Percentiles rank a stretch among this genome's conserved stretches.
Evolutionary conservation across 768 basidiomycete genomes (phyloP).

Genomic region (Mrakia hoshinonis): DNA sequence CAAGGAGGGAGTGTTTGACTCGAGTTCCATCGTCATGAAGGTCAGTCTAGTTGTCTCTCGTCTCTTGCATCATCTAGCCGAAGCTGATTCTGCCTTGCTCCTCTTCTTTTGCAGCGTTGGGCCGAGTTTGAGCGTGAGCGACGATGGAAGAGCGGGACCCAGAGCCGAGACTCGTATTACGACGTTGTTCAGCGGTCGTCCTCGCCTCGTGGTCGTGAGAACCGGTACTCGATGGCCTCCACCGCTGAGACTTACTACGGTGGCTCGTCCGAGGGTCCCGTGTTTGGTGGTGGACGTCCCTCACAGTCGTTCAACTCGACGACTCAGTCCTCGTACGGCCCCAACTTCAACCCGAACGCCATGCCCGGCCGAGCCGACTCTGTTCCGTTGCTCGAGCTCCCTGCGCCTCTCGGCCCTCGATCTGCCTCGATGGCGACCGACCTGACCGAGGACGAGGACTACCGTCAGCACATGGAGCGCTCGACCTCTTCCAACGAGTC

Average conservation of each 20-base stretch:
- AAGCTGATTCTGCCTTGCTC: neutral
- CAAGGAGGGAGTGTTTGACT: slow-evolving; percentile 97
- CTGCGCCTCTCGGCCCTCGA: slow-evolving; percentile 16
- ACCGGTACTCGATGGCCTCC: slow-evolving; percentile 55
- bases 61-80: neutral
- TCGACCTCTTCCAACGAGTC: slow-evolving; percentile 14
- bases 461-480: slow-evolving; percentile 1
- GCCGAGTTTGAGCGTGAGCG: slow-evolving; percentile 94
- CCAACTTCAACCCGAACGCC: slow-evolving; percentile 36
- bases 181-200: slow-evolving; percentile 45
- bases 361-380: slow-evolving; percentile 30
- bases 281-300: slow-evolving; percentile 20
- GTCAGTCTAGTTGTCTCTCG: neutral
- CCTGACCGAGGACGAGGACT: neutral
- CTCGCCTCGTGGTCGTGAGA: slow-evolving; percentile 39
- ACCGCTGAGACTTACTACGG: slow-evolving; percentile 57
- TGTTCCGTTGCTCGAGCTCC: slow-evolving; percentile 32
- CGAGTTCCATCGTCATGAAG: slow-evolving; percentile 94
- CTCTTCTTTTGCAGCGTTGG: slow-evolving; percentile 56
- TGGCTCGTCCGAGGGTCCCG: slow-evolving; percentile 30
- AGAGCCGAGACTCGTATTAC: slow-evolving; percentile 68
- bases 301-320: slow-evolving; percentile 32
- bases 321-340: slow-evolving; percentile 35
- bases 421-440: neutral
- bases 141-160: slow-evolving; percentile 78